Conservation (phyloP, 1,284 basidiomycete species). For the Trametes sp. region DNA sequence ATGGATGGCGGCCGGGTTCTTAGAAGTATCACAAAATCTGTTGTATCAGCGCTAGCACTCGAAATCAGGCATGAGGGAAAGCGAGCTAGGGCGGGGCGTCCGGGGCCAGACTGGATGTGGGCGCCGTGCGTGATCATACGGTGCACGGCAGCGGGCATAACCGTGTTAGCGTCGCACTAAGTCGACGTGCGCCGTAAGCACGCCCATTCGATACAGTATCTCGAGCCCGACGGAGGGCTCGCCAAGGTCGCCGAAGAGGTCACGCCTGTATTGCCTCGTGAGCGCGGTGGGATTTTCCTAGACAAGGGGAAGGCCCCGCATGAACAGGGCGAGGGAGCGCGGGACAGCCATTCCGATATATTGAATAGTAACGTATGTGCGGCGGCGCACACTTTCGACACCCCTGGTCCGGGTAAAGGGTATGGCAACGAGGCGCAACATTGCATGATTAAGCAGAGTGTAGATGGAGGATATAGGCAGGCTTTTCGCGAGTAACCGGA, state of each 20-base stretch:
- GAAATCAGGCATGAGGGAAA: background rate
- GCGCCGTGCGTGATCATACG: no score
- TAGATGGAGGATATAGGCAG: background rate
- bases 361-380: background rate
- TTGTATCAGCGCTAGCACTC: constrained; percentile 15
- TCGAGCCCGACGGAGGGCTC: no score
- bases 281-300: background rate
- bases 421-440: background rate
- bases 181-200: no score
- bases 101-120: no score
- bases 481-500: background rate
- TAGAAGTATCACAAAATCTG: constrained; percentile 3
- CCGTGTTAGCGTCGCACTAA: no score
- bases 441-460: background rate
- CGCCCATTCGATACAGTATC: no score
- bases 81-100: no score
- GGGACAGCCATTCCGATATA: background rate
- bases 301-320: background rate
- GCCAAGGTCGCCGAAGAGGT: no score
- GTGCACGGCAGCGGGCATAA: no score
- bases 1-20: background rate
- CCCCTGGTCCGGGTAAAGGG: background rate
- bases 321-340: background rate
- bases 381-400: background rate
- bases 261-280: no score